Base-by-base conservation (phyloP, 495 filamentous ascomycete genomes). In the Xylaria bambusicola region DNA sequence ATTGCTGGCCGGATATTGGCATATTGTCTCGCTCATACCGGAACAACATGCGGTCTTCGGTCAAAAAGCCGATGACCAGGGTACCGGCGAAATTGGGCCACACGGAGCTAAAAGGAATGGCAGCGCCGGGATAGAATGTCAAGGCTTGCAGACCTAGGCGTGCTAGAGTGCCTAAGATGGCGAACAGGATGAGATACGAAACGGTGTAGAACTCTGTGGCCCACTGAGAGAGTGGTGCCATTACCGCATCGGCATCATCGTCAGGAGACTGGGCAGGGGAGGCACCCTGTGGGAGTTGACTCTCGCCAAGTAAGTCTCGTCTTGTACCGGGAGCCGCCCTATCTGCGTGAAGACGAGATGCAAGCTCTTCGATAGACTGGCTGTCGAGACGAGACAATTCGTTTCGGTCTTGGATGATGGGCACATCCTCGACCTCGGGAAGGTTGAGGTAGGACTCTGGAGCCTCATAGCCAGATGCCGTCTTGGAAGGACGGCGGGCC, bases 81-180 rank as follows among this genome's bases (percentile, higher is more conserved):
- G 86, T 86, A 9, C 94, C 94, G n/a, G 75, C 82, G 60, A 97
- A 88, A 65, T 98, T 97, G 44, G 93, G 88, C 94, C 94, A 98
- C 29, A 96, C 73, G 3, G 91, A 86, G 41, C 84, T 77, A 31
- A 88, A 91, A 3, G 86, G 75, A 26, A 93, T 75, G 4, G 92
- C 92, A 0, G 89, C 83, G 20, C 88, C 88, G 9, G 87, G 83
- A 73, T 96, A 97, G 56, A 83, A 84, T 3, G 92, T 93, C 24
- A 98, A 74, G 45, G 88, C 85, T 66, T 93, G 85, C 2, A 97
- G 75, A 21, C 92, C 93, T 0, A 98, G 81, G 9, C 93, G 82
- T 10, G 92, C 84, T 27, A 98, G 83, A 1, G 93, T 97, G 31
- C 93, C 93, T 35, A 93, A 71, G 55, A 97, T 85, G 52, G 91